Evolutionary conservation across 192 early-diverging fungal genomes (phyloP).

Genomic region (Thamnidium elegans): DNA sequence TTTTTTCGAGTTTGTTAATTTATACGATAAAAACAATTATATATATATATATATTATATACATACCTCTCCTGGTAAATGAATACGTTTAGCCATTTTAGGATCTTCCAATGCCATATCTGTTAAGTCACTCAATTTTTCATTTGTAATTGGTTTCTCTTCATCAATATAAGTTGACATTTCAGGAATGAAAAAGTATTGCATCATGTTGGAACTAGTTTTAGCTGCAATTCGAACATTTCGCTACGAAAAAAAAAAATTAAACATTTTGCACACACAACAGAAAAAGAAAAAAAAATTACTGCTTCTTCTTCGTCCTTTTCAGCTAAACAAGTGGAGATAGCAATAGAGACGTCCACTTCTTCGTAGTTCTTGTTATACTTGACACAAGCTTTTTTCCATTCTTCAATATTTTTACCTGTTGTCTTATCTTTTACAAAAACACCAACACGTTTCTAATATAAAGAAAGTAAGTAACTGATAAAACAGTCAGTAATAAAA

Average conservation of each 20-base stretch:
- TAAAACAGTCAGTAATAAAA: background rate
- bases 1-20: background rate
- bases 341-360: slow-evolving; percentile 69
- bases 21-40: background rate
- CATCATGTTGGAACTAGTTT: slow-evolving; percentile 73
- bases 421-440: slow-evolving; percentile 71
- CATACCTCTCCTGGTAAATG: slow-evolving; percentile 68
- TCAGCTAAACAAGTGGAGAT: slow-evolving; percentile 71
- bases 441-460: slow-evolving; percentile 66
- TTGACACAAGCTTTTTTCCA: slow-evolving; percentile 69
- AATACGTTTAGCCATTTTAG: slow-evolving; percentile 62
- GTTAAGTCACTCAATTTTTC: slow-evolving; percentile 72
- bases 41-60: background rate
- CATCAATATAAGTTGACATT: slow-evolving; percentile 84
- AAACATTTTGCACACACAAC: background rate
- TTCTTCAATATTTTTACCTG: slow-evolving; percentile 74
- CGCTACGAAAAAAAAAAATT: slow-evolving; percentile 41
- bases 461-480: background rate
- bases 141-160: slow-evolving; percentile 84
- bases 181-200: slow-evolving; percentile 83
- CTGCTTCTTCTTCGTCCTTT: slow-evolving; percentile 92
- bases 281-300: slow-evolving; percentile 31
- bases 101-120: slow-evolving; percentile 66
- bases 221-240: slow-evolving; percentile 69
- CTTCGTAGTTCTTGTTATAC: slow-evolving; percentile 50